Evolutionary conservation across 1,284 basidiomycete species (phyloP), one percentile per base, ranked within the genome.

Genomic region (Ceratobasidium sp.): DNA sequence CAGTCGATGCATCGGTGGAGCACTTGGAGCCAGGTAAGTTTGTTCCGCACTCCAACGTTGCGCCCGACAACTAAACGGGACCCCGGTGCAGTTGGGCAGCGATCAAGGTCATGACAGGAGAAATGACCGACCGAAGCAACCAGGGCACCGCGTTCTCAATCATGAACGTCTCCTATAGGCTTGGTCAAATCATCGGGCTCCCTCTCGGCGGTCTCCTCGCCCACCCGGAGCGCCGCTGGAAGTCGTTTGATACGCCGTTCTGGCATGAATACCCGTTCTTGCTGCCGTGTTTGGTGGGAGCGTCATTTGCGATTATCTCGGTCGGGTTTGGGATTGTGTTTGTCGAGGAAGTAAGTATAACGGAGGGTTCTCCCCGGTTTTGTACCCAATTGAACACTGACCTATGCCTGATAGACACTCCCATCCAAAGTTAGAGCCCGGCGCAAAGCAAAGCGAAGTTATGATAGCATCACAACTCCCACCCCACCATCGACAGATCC

Each of bases 271-370:
- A 78, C 49, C 77, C 77, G 9, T 78, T 69, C 57, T 71, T 78
- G 46, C 67, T 78, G 17, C 74, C 77, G 7, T 78, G 77, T 32
- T 69, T 78, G 25, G 65, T 78, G 19, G 75, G 75, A 9, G 65
- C 77, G 19, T 4, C 34, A 6, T 65, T 76, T 46, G 64, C 77
- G 8, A 22, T 71, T 25, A 57, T 67, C 19, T 76, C 77, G 7
- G 66, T 78, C 13, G 32, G 51, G n/a, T 51, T 73, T 71, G 75
- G 73, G 22, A 34, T 66, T 44, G 69, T 70, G 34, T 78, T 78
- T 59, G 51, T 78, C 52, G 77, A 78, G 61, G 77, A 78, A 67
- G 77, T 76, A 40, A 43, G 74, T 69, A 37, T 37, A n/a, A 22
- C n/a, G 56, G 56, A 34, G 56, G 29, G 32, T 15, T 59, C 32